Conservation (phyloP, 192 early-diverging fungal species). For the Nowakowskiella sp. region DNA sequence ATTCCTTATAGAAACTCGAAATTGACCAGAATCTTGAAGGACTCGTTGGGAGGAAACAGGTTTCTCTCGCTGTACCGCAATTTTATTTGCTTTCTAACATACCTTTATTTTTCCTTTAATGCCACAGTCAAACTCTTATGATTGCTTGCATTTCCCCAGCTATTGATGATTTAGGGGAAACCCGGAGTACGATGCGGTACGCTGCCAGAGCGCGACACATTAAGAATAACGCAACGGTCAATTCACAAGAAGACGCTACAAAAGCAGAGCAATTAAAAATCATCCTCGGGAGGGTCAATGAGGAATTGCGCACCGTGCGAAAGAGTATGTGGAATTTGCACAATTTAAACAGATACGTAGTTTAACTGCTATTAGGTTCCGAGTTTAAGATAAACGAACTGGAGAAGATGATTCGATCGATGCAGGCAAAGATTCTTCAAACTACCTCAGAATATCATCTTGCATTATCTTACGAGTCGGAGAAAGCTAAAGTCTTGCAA, state of each 20-base stretch:
- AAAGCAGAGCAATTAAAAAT: not conserved
- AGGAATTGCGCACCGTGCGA: slow-evolving; percentile 1
- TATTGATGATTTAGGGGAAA: slow-evolving; percentile 11
- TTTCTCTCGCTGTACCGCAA: no score
- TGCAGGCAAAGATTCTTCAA: not conserved
- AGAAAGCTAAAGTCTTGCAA: not conserved
- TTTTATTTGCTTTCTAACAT: no score
- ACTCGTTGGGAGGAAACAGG: slow-evolving; percentile 17
- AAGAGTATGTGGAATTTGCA: not conserved
- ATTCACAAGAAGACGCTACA: slow-evolving; percentile 8
- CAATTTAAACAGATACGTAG: not conserved
- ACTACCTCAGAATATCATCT: not conserved
- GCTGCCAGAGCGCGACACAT: slow-evolving; percentile 80
- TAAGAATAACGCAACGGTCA: slow-evolving; percentile 67
- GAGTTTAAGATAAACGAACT: not conserved
- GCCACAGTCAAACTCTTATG: slow-evolving; percentile 16
- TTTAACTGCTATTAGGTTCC: not conserved
- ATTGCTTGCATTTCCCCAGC: slow-evolving; percentile 13
- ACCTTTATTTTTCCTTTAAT: no score
- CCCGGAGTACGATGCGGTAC: slow-evolving; percentile 38
- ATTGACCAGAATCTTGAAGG: slow-evolving; percentile 13
- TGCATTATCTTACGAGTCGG: not conserved
- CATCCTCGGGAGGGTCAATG: not conserved
- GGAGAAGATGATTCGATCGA: not conserved
- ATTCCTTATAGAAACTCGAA: slow-evolving; percentile 17